Base-by-base conservation (phyloP, 768 basidiomycete species). In the Tylopilus plumbeoviolaceoides region DNA sequence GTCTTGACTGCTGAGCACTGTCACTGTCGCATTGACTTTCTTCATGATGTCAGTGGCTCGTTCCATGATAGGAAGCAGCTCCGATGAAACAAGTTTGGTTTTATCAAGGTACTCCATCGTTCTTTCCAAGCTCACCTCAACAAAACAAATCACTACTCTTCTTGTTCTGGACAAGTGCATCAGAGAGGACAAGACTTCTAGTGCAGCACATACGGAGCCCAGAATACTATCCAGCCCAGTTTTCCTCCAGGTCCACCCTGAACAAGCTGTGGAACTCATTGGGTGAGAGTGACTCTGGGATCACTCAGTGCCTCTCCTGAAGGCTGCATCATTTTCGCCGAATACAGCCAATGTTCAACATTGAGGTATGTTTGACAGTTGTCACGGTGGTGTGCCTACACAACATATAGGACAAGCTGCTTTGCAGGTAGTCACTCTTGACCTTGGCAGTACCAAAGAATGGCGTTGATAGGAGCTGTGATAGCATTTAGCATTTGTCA, bases 111-210 rank as follows among this genome's bases (percentile, higher is more conserved):
- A 58, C n/a, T 50, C 36, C 59, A n/a, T n/a, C n/a, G n/a, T n/a
- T n/a, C n/a, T n/a, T n/a, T n/a, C n/a, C n/a, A n/a, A n/a, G n/a
- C n/a, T 56, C 27, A 41, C 48, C 20, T 60, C 50, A n/a, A 59
- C 44, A 21, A 48, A 59, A n/a, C 40, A 59, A 44, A 15, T 53
- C 58, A 14, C 58, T 51, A n/a, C n/a, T n/a, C n/a, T n/a, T n/a
- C n/a, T n/a, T n/a, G n/a, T n/a, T n/a, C n/a, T n/a, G n/a, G n/a
- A 43, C 18, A 36, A 15, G 30, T 11, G 5, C 15, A 15, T 17
- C 4, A 12, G 25, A 10, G 18, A 18, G 21, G 6, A 28, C 4
- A 2, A 27, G 18, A 0, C 7, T 14, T 9, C 38, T 12, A 11
- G 18, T 48, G 17, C 30, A 7, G 11, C 25, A 59, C 58, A n/a